Conservation (phyloP, 441 rosid genomes). For the Populus hybrid region DNA sequence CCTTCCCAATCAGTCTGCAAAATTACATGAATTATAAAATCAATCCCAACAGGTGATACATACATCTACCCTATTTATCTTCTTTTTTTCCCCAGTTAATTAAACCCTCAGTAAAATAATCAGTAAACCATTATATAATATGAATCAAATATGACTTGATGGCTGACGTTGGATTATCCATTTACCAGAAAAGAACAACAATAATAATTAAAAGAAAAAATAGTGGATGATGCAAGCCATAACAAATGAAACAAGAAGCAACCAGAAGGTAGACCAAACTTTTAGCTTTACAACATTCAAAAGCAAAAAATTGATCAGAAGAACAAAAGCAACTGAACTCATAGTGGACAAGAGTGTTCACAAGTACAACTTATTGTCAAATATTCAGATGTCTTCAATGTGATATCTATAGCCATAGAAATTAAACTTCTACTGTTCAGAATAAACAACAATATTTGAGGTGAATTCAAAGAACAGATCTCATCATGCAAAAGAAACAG, state of each 20-base stretch:
- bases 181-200: neutral
- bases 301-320: neutral
- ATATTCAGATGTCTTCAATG: neutral
- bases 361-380: neutral
- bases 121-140: neutral
- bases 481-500: neutral
- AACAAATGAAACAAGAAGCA: neutral
- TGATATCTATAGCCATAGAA: neutral
- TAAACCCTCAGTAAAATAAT: neutral
- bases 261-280: neutral
- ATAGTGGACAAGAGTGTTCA: neutral
- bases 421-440: neutral
- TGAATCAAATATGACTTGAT: neutral
- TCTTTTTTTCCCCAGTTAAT: neutral
- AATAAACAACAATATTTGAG: neutral
- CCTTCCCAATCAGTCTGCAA: constrained; percentile 98
- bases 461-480: neutral
- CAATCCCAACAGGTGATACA: neutral
- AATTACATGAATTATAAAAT: neutral
- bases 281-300: neutral
- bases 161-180: neutral
- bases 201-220: neutral
- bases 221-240: neutral
- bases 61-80: neutral
- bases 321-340: neutral